Base-by-base conservation (phyloP, 2,329 filamentous ascomycete species). In the Colletotrichum acutatum region DNA sequence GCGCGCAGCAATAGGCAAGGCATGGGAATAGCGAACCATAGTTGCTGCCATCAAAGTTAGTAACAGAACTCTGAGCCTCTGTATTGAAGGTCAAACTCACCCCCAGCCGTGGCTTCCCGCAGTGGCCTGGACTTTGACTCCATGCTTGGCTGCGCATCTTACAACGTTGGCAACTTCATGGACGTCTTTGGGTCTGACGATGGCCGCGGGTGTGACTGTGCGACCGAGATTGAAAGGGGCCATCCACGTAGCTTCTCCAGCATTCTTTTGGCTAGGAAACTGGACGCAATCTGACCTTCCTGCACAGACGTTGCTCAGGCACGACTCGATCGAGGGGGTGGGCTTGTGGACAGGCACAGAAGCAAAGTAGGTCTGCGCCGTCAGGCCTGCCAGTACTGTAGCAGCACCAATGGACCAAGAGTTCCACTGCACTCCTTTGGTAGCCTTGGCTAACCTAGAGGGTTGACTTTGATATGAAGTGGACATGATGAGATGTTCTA, bases 21-120 rank as follows among this genome's bases (percentile, higher is more conserved):
- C 11, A 34, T 34, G 32, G 32, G 32, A 12, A 34, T 34, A 34
- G 32, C 32, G 32, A 34, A 66, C 71, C 67, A 6, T 73, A 49
- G 16, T 73, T 73, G 0, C 71, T 73, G 6, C 19, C 12, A 5
- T 6, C 2, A 6, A 6, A 8, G 64, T 66, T 14, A 66, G 53
- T 22, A 16, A 34, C 1, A 34, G 32, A 34, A 34, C 2, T 1
- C 32, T 34, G 4, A 12, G 11, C 1, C 32, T 34, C 32, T 34
- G 3, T 30, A 30, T 30, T 19, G 6, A 4, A 0, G 16, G 2
- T 12, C 4, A 34, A 34, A 72, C 85, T 76, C 77, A 88, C 86
- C 83, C 90, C 75, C 90, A 93, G 0, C 89, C 91, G 76, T 93
- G 91, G 0, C 90, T 90, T 4, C 91, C 90, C 2, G 89, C 90